phyloP scores from a whole-genome alignment of 352 stramenopile species.

The Pythium angustatum region DNA sequence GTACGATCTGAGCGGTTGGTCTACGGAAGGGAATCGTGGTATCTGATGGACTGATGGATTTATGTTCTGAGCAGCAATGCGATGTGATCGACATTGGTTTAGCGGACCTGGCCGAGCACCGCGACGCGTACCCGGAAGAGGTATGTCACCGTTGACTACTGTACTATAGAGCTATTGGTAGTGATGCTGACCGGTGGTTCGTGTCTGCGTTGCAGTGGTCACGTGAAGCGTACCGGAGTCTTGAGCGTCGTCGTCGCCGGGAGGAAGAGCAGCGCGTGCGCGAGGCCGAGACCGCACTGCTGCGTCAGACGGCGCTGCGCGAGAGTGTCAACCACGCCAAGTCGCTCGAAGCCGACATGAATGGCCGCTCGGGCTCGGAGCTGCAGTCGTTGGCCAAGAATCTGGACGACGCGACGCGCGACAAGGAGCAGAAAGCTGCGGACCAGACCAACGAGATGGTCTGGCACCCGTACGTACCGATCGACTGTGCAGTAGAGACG shows the following conservation, averaged over 20 bases:
- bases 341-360: constrained; percentile 72
- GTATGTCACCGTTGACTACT: constrained; percentile 26
- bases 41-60: too few species aligned
- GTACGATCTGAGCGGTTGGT: too few species aligned
- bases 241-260: constrained; percentile 52
- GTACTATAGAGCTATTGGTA: background rate
- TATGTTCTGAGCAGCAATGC: constrained; percentile 55
- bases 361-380: constrained; percentile 40
- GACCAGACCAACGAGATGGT: constrained; percentile 77
- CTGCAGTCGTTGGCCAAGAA: constrained; percentile 67
- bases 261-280: constrained; percentile 68
- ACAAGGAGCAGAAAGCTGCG: constrained; percentile 53
- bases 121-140: constrained; percentile 67
- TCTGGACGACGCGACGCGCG: constrained; percentile 39
- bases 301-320: constrained; percentile 71
- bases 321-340: constrained; percentile 74
- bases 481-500: too few species aligned
- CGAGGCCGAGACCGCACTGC: constrained; percentile 64
- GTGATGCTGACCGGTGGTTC: background rate
- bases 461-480: constrained; percentile 84
- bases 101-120: constrained; percentile 70
- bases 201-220: constrained; percentile 49
- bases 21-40: too few species aligned
- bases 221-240: constrained; percentile 46
- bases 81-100: constrained; percentile 81